These are phyloP conservation scores for Gliomastix tumulicola DNA, from an alignment of 2,329 filamentous ascomycete genomes.

Conservation along the genomic window DNA sequence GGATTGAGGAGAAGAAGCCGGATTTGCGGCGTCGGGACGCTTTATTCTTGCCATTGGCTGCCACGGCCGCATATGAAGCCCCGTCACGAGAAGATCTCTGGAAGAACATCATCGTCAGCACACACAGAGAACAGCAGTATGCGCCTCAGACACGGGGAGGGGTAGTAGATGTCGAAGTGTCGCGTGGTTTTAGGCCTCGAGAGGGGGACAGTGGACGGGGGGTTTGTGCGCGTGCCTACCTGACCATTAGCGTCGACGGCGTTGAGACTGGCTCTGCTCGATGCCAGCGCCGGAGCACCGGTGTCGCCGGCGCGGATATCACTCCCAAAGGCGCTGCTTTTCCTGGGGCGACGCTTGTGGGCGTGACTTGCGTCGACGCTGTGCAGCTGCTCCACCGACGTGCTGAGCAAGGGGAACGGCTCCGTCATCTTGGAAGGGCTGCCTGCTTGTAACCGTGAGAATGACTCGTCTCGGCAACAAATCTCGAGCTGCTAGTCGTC, in stretches of 20 bases:
- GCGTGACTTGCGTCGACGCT: slow-evolving; percentile 25
- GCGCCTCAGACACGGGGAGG: too few species aligned
- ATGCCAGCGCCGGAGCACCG: slow-evolving; percentile 46
- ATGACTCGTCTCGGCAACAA: too few species aligned
- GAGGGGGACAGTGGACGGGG: not conserved
- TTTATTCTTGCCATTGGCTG: too few species aligned
- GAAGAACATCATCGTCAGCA: too few species aligned
- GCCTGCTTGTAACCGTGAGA: too few species aligned
- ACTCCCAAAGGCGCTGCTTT: slow-evolving; percentile 45
- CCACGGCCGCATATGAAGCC: not conserved
- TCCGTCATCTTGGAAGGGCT: slow-evolving; percentile 39
- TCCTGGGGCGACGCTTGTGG: slow-evolving; percentile 26
- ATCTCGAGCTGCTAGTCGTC: too few species aligned
- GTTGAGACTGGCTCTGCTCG: slow-evolving; percentile 38
- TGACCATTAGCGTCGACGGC: slow-evolving; percentile 1
- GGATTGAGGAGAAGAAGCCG: slow-evolving; percentile 36
- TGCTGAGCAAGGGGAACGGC: slow-evolving; percentile 49
- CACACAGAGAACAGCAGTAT: too few species aligned
- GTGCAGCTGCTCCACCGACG: slow-evolving; percentile 40
- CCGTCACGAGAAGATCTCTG: too few species aligned
- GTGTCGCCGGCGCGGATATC: slow-evolving; percentile 50
- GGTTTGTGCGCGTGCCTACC: not conserved
- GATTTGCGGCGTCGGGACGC: slow-evolving; percentile 49
- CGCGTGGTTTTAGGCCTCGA: too few species aligned
- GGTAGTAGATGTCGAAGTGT: too few species aligned